A percentile compares a stretch with the other conserved stretches of the same genome.
phyloP scores from a whole-genome alignment of 495 filamentous ascomycete species.

The Aspergillus diversus region DNA sequence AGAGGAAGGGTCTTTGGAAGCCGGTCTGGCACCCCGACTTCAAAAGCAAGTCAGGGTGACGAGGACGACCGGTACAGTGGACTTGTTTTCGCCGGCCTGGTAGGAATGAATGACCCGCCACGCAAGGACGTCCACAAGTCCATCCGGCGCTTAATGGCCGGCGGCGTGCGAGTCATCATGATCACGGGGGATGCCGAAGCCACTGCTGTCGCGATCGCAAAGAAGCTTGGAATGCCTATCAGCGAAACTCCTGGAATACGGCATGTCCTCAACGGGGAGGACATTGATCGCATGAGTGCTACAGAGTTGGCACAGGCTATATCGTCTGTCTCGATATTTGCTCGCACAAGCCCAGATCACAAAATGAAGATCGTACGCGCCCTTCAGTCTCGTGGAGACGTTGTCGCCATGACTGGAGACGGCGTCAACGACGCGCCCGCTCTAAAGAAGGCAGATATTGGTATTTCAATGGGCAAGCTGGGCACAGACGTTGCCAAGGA shows the following conservation, averaged over 20 bases:
- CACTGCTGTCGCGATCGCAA: constrained; percentile 90
- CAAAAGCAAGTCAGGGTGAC: constrained; percentile 45
- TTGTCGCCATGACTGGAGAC: constrained; percentile 98
- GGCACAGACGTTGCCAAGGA: constrained; percentile 99
- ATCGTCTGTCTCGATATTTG: constrained; percentile 87
- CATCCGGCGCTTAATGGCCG: constrained; percentile 88
- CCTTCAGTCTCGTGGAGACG: constrained; percentile 89
- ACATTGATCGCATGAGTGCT: constrained; percentile 88
- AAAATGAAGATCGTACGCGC: constrained; percentile 96
- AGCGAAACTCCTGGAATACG: constrained; percentile 50
- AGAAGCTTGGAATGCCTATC: constrained; percentile 87
- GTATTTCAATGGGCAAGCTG: constrained; percentile 92
- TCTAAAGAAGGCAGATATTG: constrained; percentile 96
- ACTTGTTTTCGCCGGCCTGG: constrained; percentile 85
- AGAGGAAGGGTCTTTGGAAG: constrained; percentile 43
- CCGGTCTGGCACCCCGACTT: constrained; percentile 55
- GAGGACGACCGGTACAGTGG: constrained; percentile 78
- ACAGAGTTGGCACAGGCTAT: constrained; percentile 82
- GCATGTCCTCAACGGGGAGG: constrained; percentile 82
- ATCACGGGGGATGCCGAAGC: constrained; percentile 96
- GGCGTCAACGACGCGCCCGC: constrained; percentile 98
- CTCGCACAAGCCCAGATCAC: constrained; percentile 93
- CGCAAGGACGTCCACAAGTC: constrained; percentile 85
- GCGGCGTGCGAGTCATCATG: constrained; percentile 96
- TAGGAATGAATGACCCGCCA: constrained; percentile 97